phyloP scores from a whole-genome alignment of 495 filamentous ascomycete genomes.

The Talaromyces wortmannii region DNA sequence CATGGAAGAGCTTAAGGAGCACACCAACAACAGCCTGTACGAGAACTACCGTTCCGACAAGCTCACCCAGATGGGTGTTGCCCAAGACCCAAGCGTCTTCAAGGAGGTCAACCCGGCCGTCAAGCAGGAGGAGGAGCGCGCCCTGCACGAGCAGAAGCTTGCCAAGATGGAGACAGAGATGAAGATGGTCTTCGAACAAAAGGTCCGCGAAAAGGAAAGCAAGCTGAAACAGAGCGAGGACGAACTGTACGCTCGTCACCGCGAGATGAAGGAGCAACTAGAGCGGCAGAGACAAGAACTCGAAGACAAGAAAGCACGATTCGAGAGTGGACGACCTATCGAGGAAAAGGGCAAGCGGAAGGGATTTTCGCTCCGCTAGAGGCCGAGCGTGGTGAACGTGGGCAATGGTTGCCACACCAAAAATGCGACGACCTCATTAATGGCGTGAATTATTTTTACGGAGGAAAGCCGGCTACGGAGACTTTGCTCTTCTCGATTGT shows the following conservation, averaged over 20 bases:
- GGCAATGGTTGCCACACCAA: constrained; percentile 9
- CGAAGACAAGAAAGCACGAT: constrained; percentile 90
- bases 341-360: constrained; percentile 93
- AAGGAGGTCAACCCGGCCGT: constrained; percentile 99
- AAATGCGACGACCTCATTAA: constrained; percentile 3
- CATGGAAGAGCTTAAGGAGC: constrained; percentile 99
- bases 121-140: constrained; percentile 98
- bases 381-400: not conserved
- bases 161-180: constrained; percentile 99
- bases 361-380: constrained; percentile 94
- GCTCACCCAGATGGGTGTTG: constrained; percentile 95
- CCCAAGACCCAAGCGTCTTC: constrained; percentile 97
- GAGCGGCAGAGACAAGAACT: constrained; percentile 89
- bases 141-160: constrained; percentile 97
- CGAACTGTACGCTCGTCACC: constrained; percentile 93
- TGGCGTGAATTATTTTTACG: constrained; percentile 12
- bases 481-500: constrained; percentile 1
- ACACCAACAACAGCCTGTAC: constrained; percentile 97
- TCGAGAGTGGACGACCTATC: constrained; percentile 90
- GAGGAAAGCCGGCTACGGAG: not conserved
- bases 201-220: constrained; percentile 98
- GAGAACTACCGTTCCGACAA: constrained; percentile 99
- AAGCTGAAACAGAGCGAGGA: constrained; percentile 99
- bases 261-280: constrained; percentile 99
- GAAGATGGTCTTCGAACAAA: constrained; percentile 99